phyloP scores from a whole-genome alignment of 1,139 yeast genomes.

The Ogataea hybrid region DNA sequence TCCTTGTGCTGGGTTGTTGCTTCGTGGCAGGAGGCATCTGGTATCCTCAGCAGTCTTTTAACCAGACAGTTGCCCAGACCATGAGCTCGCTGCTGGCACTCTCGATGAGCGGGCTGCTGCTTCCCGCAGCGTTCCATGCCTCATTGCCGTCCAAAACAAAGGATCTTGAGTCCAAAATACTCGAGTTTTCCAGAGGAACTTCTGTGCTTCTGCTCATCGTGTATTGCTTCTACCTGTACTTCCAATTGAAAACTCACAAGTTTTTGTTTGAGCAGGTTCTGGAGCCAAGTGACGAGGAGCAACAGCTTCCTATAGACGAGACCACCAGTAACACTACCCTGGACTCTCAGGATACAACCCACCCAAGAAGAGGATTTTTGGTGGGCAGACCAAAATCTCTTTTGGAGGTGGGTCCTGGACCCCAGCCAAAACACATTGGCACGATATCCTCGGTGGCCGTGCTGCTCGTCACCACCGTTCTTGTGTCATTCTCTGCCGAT shows the following conservation, averaged over 20 bases:
- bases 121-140: slow-evolving; percentile 96
- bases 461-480: slow-evolving; percentile 64
- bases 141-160: slow-evolving; percentile 54
- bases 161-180: slow-evolving; percentile 48
- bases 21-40: slow-evolving; percentile 91
- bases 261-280: slow-evolving; percentile 47
- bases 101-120: slow-evolving; percentile 80
- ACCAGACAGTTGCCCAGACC: slow-evolving; percentile 96
- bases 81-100: slow-evolving; percentile 93
- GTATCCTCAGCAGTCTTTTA: slow-evolving; percentile 81
- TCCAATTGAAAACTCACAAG: slow-evolving; percentile 88
- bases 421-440: slow-evolving; percentile 37
- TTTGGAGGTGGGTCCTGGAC: slow-evolving; percentile 20
- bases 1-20: slow-evolving; percentile 93
- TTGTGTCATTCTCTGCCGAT: slow-evolving; percentile 91
- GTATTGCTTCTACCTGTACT: slow-evolving; percentile 73
- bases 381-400: slow-evolving; percentile 30
- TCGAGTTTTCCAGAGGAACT: slow-evolving; percentile 83
- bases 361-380: slow-evolving; percentile 20
- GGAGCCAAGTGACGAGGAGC: slow-evolving; percentile 12
- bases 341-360: slow-evolving; percentile 3
- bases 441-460: slow-evolving; percentile 44
- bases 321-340: neutral
- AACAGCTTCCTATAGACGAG: neutral
- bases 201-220: slow-evolving; percentile 75